Base-by-base conservation (phyloP, 306 rosid genomes). In the cucumber (Cucumis sativus) region DNA sequence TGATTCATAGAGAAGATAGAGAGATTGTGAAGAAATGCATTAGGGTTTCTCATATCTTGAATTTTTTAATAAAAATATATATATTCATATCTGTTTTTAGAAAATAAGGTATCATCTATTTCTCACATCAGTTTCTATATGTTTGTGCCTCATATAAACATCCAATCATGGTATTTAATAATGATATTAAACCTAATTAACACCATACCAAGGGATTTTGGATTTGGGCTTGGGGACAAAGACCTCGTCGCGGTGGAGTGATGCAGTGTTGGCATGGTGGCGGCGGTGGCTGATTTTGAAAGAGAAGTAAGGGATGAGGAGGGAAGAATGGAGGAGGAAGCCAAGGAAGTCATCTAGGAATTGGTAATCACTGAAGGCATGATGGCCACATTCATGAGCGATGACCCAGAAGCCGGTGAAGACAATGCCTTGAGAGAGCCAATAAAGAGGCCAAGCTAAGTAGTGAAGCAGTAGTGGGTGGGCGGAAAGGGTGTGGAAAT, bases 311-410 rank as follows among this genome's bases (percentile, higher is more conserved):
- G 91, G 97, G 74, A 86, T 93, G 11, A 92, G 23, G 16, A 90
- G 86, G 10, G 72, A 37, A 2, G 93, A 78, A 76, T 89, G 97
- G 72, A 92, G 88, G 80, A 64, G 28, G 15, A 90, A 79, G 72
- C 98, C 96, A 2, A 90, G 85, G 0, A 54, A 5, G 79, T 90
- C 91, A 58, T 92, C 96, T 2, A 90, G 68, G 78, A 62, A 59
- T 56, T 89, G 96, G 81, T 87, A 83, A 20, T 89, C 86, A 58
- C 96, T 87, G 33, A 92, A 92, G 74, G 96, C 97, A 56, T 89
- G 93, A 83, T 90, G 97, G 16, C 96, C 94, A 74, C 96, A 92
- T 74, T 92, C 97, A 16, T 92, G 97, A 23, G 97, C 96, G 35
- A 90, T 85, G 74, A 89, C 92, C 96, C 96, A 90, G 16, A 87